Evolutionary conservation across 768 basidiomycete genomes (phyloP).

Genomic region (Pleurotus tuber-regium): DNA sequence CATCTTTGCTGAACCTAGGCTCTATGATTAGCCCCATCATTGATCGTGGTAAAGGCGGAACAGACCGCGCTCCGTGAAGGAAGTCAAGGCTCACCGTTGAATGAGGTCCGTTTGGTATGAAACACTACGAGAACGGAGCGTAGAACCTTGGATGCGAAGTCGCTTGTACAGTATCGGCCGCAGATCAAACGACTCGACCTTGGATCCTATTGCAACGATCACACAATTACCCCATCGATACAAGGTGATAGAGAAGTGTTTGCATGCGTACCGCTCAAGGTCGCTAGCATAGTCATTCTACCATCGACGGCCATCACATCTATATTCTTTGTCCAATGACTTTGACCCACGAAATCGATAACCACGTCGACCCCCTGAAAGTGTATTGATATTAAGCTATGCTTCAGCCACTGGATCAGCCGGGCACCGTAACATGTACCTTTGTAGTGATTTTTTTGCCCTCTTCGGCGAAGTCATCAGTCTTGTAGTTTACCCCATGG

Average conservation of each 20-base stretch:
- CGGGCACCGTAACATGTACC: background rate
- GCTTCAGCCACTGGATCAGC: background rate
- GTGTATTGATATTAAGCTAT: no score
- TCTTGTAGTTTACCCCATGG: slow-evolving; percentile 82
- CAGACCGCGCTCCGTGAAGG: no score
- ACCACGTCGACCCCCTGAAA: slow-evolving; percentile 82
- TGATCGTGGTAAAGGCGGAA: slow-evolving; percentile 3
- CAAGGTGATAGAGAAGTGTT: background rate
- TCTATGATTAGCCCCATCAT: no score
- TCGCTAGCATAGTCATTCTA: slow-evolving; percentile 65
- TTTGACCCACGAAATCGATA: slow-evolving; percentile 80
- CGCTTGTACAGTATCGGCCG: slow-evolving; percentile 77
- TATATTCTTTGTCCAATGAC: slow-evolving; percentile 73
- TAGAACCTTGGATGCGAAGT: slow-evolving; percentile 85
- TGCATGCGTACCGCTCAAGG: slow-evolving; percentile 57
- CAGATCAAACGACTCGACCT: slow-evolving; percentile 54
- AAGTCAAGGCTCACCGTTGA: slow-evolving; percentile 44
- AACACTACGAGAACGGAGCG: slow-evolving; percentile 70
- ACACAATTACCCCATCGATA: no score
- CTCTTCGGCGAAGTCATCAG: slow-evolving; percentile 72
- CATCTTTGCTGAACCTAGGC: slow-evolving; percentile 51
- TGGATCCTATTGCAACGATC: slow-evolving; percentile 39
- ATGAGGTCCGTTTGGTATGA: slow-evolving; percentile 78
- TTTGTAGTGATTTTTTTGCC: slow-evolving; percentile 60
- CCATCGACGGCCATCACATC: slow-evolving; percentile 70